These are phyloP conservation scores for Termitomyces sp. DNA, from an alignment of 768 basidiomycete genomes.

Conservation along the genomic window DNA sequence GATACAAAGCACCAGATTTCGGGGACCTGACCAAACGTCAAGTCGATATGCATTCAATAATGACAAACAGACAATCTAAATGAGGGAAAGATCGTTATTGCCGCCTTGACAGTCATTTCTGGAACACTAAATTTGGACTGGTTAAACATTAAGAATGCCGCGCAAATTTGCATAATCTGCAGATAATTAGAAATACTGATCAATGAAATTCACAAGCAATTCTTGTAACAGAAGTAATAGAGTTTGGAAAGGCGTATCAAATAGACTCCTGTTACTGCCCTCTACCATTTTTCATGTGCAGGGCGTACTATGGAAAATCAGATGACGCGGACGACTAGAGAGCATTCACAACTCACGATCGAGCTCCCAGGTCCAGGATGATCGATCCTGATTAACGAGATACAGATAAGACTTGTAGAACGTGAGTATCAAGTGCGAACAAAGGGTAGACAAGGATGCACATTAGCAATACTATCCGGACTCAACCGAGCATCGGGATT, in stretches of 20 bases:
- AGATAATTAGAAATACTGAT: not conserved
- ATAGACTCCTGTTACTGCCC: not conserved
- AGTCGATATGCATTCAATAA: not conserved
- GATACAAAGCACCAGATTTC: constrained; percentile 85
- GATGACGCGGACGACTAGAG: not conserved
- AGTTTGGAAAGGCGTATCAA: not conserved
- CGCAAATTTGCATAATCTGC: not conserved
- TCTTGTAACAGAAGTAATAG: too few relatives aligned
- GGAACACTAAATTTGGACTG: not conserved
- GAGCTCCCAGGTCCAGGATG: constrained; percentile 76
- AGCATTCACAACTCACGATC: constrained; percentile 47
- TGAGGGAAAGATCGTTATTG: too few relatives aligned
- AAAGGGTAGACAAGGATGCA: constrained; percentile 20
- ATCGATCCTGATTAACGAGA: constrained; percentile 62
- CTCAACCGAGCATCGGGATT: constrained; percentile 44
- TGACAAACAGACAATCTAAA: not conserved
- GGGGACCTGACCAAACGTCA: constrained; percentile 22
- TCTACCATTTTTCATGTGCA: constrained; percentile 40
- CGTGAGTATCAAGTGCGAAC: not conserved
- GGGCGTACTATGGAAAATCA: constrained; percentile 29
- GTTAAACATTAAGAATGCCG: not conserved
- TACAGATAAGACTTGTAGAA: constrained; percentile 54
- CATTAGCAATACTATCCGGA: constrained; percentile 68
- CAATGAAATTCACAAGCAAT: not conserved
- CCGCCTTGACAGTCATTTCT: not conserved